Conservation (phyloP, 2,329 filamentous ascomycete species). For the Fusarium multiceps region DNA sequence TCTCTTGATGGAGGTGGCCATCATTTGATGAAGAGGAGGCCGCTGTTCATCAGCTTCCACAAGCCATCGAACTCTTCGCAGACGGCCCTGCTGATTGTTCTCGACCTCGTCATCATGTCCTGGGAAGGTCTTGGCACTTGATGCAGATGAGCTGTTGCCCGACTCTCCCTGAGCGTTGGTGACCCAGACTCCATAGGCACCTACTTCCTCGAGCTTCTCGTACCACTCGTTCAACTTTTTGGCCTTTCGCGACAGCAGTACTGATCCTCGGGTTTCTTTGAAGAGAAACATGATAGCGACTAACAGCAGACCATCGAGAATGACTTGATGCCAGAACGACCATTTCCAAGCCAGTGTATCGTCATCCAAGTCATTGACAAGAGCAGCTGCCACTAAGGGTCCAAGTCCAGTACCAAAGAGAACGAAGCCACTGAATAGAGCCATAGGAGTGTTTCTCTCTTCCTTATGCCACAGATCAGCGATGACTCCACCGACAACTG, state of each 20-base stretch:
- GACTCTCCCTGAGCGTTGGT: slow-evolving; percentile 16
- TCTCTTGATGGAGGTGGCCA: slow-evolving; percentile 77
- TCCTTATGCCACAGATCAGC: slow-evolving; percentile 84
- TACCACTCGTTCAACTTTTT: slow-evolving; percentile 82
- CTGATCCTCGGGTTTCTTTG: slow-evolving; percentile 83
- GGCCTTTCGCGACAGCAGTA: slow-evolving; percentile 82
- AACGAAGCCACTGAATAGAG: slow-evolving; percentile 82
- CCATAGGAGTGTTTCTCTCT: slow-evolving; percentile 89
- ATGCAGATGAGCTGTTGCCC: slow-evolving; percentile 35
- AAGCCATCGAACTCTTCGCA: slow-evolving; percentile 77
- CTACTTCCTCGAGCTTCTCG: slow-evolving; percentile 73
- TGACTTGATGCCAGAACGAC: slow-evolving; percentile 89
- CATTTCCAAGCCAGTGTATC: slow-evolving; percentile 75
- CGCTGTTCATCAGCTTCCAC: slow-evolving; percentile 83
- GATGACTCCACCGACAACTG: slow-evolving; percentile 92
- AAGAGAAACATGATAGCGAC: slow-evolving; percentile 75
- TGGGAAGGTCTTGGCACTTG: slow-evolving; percentile 34
- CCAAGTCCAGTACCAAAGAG: slow-evolving; percentile 84
- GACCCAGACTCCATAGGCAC: slow-evolving; percentile 63
- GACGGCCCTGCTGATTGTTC: slow-evolving; percentile 14
- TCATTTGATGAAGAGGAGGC: slow-evolving; percentile 73
- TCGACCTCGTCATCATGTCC: slow-evolving; percentile 16
- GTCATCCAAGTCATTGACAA: slow-evolving; percentile 69
- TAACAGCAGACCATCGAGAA: slow-evolving; percentile 71
- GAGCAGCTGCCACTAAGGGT: slow-evolving; percentile 76